Evolutionary conservation across 2,329 filamentous ascomycete species (phyloP).

Genomic region (Dactylella cylindrospora): DNA sequence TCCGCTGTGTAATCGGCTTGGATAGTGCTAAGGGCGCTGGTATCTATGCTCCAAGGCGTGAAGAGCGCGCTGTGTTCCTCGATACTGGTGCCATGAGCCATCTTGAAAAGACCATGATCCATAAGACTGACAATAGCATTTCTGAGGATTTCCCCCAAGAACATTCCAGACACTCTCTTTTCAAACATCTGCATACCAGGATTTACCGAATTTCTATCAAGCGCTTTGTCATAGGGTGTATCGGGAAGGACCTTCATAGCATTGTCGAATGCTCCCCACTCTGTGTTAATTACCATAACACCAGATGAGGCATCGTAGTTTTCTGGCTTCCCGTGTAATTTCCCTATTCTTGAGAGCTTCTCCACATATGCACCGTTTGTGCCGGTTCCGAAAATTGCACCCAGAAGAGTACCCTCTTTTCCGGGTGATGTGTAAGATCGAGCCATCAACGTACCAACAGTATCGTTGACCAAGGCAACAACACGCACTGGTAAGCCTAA

Average conservation of each 20-base stretch:
- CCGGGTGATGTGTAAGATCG: slow-evolving; percentile 91
- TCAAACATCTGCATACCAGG: slow-evolving; percentile 98
- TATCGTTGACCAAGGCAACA: slow-evolving; percentile 95
- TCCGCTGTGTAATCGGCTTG: slow-evolving; percentile 75
- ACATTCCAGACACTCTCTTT: slow-evolving; percentile 98
- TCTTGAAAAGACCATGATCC: slow-evolving; percentile 54
- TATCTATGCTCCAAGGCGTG: slow-evolving; percentile 86
- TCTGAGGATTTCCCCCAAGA: slow-evolving; percentile 89
- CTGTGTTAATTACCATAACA: slow-evolving; percentile 96
- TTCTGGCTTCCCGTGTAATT: slow-evolving; percentile 59
- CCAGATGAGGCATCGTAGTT: slow-evolving; percentile 78
- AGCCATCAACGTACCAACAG: slow-evolving; percentile 95
- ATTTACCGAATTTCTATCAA: slow-evolving; percentile 81
- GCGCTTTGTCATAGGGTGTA: slow-evolving; percentile 75
- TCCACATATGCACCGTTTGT: slow-evolving; percentile 98
- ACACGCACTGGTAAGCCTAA: slow-evolving; percentile 86
- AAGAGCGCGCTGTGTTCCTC: slow-evolving; percentile 67
- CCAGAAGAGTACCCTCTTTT: slow-evolving; percentile 82
- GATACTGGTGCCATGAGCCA: slow-evolving; percentile 67
- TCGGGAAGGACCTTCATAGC: slow-evolving; percentile 81
- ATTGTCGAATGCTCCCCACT: slow-evolving; percentile 99
- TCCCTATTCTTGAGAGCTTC: slow-evolving; percentile 81
- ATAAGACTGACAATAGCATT: slow-evolving; percentile 66
- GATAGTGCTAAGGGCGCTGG: slow-evolving; percentile 81
- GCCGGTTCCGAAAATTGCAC: slow-evolving; percentile 94